Evolutionary conservation across 2,329 filamentous ascomycete species (phyloP), one percentile per base, ranked within the genome.

Genomic region (Bipolaris zeicola): DNA sequence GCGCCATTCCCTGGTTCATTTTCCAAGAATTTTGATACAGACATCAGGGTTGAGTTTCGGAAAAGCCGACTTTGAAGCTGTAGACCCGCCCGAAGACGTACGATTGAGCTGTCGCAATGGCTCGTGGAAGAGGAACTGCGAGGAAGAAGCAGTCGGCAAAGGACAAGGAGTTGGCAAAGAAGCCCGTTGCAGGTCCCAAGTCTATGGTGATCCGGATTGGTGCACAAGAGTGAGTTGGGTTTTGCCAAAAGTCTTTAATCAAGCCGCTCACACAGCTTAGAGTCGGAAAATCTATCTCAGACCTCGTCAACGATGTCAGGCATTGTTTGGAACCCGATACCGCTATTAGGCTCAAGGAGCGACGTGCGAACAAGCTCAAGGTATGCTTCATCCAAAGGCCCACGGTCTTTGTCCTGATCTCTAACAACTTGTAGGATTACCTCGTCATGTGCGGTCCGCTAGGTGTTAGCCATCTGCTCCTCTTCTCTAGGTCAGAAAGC

Each of bases 171-270:
- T 61, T 63, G 31, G 56, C 65, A 14, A 86, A 88, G 76, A 86
- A 87, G 76, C 84, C 87, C 22, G 82, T 81, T 57, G 82, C 84
- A 50, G 86, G 87, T 49, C 95, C 95, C 33, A 97, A 97, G 83
- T 96, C 90, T 75, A 97, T 99, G 94, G 94, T 99, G 56, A 96
- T 99, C 77, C 91, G 95, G 66, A 93, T 97, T 70, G 95, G 95
- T 68, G 94, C 93, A 67, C 90, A 92, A 69, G 91, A 97, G 74
- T 55, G 18, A 42, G 52, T 50, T 4, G 7, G 3, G 0, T 38
- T 18, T 5, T 2, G 3, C 24, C 33, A 6, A 34, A 38, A 13
- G 20, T 5, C 16, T 38, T 16, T 11, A 14, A 36, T 14, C 16
- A 18, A 13, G 3, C 28, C 28, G 36, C 18, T 55, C 37, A 55